phyloP scores from a whole-genome alignment of 768 basidiomycete species.

The Leccinellum luteum region DNA sequence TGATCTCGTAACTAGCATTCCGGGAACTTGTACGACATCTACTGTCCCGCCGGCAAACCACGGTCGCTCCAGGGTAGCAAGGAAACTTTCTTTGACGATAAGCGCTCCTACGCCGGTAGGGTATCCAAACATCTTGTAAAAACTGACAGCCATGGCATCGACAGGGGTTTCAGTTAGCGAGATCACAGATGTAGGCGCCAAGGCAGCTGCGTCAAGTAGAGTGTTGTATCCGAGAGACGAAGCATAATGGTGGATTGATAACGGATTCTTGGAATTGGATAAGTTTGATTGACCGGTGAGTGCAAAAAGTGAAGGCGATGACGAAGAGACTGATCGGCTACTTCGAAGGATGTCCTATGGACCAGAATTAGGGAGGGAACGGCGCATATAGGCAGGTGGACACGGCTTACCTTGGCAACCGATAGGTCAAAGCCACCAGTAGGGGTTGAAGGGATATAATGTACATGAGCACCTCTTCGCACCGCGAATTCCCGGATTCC shows the following conservation, averaged over 20 bases:
- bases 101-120: constrained; percentile 84
- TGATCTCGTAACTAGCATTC: constrained; percentile 60
- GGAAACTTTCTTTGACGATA: constrained; percentile 67
- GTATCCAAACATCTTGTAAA: constrained; percentile 91
- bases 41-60: constrained; percentile 89
- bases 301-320: constrained; percentile 59
- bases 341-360: constrained; percentile 52
- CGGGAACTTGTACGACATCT: constrained; percentile 81
- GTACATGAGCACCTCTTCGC: constrained; percentile 50
- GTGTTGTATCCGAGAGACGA: constrained; percentile 68
- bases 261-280: constrained; percentile 67
- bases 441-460: constrained; percentile 62
- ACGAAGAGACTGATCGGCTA: constrained; percentile 41
- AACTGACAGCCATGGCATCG: constrained; percentile 80
- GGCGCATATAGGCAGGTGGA: constrained; percentile 18
- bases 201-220: constrained; percentile 78
- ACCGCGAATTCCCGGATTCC: constrained; percentile 74
- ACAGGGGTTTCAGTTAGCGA: constrained; percentile 65
- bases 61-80: constrained; percentile 58
- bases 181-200: constrained; percentile 69
- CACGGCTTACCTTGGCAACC: constrained; percentile 53
- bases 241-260: constrained; percentile 64
- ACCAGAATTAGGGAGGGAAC: constrained; percentile 1
- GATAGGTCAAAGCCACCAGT: constrained; percentile 62
- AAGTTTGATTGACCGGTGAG: constrained; percentile 83